Evolutionary conservation across 805 yeast genomes (phyloP), one percentile per base, ranked within the genome.

Genomic region (Priceomyces melissophilus): DNA sequence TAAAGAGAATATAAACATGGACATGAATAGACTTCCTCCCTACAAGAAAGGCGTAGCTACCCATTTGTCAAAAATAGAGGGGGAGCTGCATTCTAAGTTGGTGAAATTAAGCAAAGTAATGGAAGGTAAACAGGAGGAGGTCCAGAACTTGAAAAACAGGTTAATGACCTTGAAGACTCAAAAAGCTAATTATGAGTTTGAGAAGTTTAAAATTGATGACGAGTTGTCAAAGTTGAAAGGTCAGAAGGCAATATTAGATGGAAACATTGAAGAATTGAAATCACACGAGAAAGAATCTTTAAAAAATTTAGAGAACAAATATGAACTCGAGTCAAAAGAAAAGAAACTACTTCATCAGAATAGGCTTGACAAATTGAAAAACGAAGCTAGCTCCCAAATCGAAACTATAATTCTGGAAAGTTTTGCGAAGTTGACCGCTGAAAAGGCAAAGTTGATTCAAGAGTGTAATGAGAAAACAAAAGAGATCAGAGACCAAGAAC

Each of bases 151-250:
- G 15, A 52, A 48, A 17, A 48, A 52, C 5, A 39, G 50, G 14
- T 50, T 60, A 1, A 50, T 58, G 49, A 58, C 64, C 1, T 34
- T 60, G 7, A 63, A 65, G 41, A 71, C 75, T 0, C 64, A 66
- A 39, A 62, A 60, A 27, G 67, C 66, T 7, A 60, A 60, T 16
- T 52, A 61, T 25, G 75, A 69, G 34, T 47, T 69, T 17, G 66
- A 66, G 25, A 61, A 56, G 37, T 61, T 45, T 47, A 65, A 51
- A 42, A 52, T 57, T 49, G 54, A 55, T 48, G 69, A 62, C 36
- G 65, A 61, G 13, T 48, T 69, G 16, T 60, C 59, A 11, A 65
- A 64, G 20, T 56, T 65, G 38, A 70, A 71, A 12, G 64, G 65
- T 28, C 63, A 68, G 17, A 49, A 65, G 13, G 64, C 61, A 29